Percentiles rank a stretch among this genome's conserved stretches.
These are phyloP conservation scores for Xerocomus nothofagi DNA, from an alignment of 1,284 basidiomycete species.

Conservation along the genomic window DNA sequence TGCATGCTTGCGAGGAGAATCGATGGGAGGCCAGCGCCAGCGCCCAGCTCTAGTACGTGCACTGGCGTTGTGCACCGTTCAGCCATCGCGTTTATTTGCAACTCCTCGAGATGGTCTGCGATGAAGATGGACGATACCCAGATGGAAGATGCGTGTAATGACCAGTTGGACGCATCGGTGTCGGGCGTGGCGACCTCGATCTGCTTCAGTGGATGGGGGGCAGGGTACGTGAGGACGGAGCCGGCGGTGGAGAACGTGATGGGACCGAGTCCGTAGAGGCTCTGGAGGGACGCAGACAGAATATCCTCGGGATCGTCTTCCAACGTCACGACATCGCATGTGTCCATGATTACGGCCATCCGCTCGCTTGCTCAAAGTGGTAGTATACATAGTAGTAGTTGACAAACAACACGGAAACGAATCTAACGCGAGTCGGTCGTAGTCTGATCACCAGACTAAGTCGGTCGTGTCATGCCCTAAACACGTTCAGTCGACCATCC, in stretches of 20 bases:
- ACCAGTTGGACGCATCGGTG: conserved; percentile 66
- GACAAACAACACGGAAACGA: not conserved
- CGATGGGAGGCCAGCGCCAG: conserved; percentile 70
- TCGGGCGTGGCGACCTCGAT: conserved; percentile 57
- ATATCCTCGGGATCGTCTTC: conserved; percentile 59
- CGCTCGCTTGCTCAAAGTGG: no score
- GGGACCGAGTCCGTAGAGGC: conserved; percentile 60
- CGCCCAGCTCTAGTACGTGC: conserved; percentile 68
- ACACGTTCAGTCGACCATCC: conserved; percentile 85
- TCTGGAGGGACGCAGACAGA: conserved; percentile 57
- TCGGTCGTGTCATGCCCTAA: conserved; percentile 45
- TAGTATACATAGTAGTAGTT: no score
- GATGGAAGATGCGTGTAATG: conserved; percentile 70
- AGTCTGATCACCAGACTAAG: no score
- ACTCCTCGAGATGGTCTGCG: conserved; percentile 55
- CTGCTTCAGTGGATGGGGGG: not conserved
- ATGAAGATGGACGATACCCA: conserved; percentile 68
- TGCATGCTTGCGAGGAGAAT: conserved; percentile 58
- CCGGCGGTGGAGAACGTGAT: conserved; percentile 59
- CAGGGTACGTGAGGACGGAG: conserved; percentile 43
- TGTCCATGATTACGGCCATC: conserved; percentile 2
- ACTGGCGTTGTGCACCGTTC: conserved; percentile 29
- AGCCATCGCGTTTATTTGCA: conserved; percentile 12
- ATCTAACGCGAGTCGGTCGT: not conserved
- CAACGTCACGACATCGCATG: not conserved